Conservation (phyloP, 1,284 basidiomycete genomes). For the Cryptococcus depauperatus region DNA sequence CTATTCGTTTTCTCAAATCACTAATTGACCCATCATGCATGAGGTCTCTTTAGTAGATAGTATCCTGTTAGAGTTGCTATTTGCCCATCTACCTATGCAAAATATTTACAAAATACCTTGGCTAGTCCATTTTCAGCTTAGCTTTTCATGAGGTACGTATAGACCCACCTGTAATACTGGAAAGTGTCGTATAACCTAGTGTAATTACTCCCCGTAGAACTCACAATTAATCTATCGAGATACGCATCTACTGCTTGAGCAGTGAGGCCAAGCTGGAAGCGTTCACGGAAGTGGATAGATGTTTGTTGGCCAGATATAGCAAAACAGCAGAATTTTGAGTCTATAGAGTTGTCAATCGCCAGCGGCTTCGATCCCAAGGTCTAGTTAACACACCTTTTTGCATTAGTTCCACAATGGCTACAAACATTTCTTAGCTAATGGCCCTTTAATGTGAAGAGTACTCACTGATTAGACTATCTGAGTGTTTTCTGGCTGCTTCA, state of each 20-base stretch:
- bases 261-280: slow-evolving; percentile 86
- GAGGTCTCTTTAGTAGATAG: too few species aligned
- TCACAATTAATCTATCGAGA: slow-evolving; percentile 77
- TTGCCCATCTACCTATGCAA: too few species aligned
- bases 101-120: too few species aligned
- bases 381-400: slow-evolving; percentile 61
- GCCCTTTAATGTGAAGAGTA: slow-evolving; percentile 17
- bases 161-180: slow-evolving; percentile 41
- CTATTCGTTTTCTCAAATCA: too few species aligned
- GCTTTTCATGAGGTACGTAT: too few species aligned
- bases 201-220: slow-evolving; percentile 83
- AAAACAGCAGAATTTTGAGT: slow-evolving; percentile 90
- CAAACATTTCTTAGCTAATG: slow-evolving; percentile 1
- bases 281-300: slow-evolving; percentile 73
- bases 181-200: slow-evolving; percentile 83
- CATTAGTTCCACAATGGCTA: slow-evolving; percentile 91
- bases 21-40: too few species aligned
- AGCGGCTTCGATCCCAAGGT: neutral
- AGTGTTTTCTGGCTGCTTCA: slow-evolving; percentile 87
- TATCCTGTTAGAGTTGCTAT: too few species aligned
- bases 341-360: slow-evolving; percentile 45
- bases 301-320: slow-evolving; percentile 84
- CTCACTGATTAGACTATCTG: slow-evolving; percentile 90
- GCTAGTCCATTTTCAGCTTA: too few species aligned
- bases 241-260: slow-evolving; percentile 80